A percentile compares a stretch with the other conserved stretches of the same genome.
These are phyloP conservation scores for Pinus tabuliformis DNA, from an alignment of 75 land plant species.

Conservation along the genomic window DNA sequence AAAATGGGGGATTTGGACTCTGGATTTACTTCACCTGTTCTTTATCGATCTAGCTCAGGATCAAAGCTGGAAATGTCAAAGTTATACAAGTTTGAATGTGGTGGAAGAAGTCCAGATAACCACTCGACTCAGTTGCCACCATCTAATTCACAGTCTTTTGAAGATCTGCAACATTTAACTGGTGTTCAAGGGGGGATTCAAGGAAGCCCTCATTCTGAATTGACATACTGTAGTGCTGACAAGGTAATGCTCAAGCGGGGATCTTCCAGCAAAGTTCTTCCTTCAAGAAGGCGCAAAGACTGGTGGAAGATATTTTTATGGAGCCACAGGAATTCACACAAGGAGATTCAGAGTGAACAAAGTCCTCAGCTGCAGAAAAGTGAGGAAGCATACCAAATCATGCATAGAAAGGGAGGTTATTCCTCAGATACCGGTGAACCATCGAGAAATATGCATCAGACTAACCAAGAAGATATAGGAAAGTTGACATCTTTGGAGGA, in stretches of 20 bases:
- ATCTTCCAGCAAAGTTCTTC: constrained; percentile 65
- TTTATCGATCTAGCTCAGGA: constrained; percentile 52
- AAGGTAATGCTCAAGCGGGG: constrained; percentile 57
- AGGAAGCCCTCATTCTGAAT: constrained; percentile 37
- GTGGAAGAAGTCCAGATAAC: constrained; percentile 19
- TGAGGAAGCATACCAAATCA: background rate
- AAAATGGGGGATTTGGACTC: constrained; percentile 18
- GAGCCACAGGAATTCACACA: constrained; percentile 72
- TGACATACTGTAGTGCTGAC: constrained; percentile 46
- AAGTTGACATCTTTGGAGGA: constrained; percentile 3
- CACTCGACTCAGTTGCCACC: constrained; percentile 14
- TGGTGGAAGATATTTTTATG: constrained; percentile 84
- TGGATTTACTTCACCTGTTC: constrained; percentile 26
- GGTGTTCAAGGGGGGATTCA: constrained; percentile 6
- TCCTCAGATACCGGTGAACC: constrained; percentile 54
- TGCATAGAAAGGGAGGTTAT: constrained; percentile 51
- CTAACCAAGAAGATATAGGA: constrained; percentile 7
- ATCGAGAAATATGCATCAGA: background rate
- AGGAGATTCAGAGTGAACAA: constrained; percentile 2
- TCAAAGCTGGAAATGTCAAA: background rate
- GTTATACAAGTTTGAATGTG: constrained; percentile 18
- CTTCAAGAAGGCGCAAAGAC: constrained; percentile 58
- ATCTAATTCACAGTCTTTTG: constrained; percentile 45
- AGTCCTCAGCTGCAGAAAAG: background rate
- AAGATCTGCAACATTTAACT: constrained; percentile 26